Base-by-base conservation (phyloP, 2,329 filamentous ascomycete genomes). In the Botrytis fragariae region DNA sequence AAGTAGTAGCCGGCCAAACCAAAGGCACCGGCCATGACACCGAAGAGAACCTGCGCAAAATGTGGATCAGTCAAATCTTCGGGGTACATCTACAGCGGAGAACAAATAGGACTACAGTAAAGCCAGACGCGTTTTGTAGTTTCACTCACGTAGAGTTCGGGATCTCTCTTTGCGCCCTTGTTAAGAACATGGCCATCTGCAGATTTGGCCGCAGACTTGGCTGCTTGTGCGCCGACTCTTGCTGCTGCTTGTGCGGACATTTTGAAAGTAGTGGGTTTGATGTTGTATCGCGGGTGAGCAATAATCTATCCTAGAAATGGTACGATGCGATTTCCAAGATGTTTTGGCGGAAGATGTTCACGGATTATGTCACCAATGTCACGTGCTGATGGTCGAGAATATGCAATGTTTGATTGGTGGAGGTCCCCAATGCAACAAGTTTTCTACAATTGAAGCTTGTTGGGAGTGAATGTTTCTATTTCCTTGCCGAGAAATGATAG, bases 1-100 rank as follows among this genome's bases (percentile, higher is more conserved):
- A 96, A 93, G 86, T 95, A 94, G 90, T 91, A 97, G 82, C 95
- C 95, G 78, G 93, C 95, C 80, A 96, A 90, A 81, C 91, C 91
- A 81, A 98, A 92, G 80, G 93, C 92, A 83, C 91, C 91, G 80
- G 92, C 91, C 94, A 98, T 97, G 83, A 98, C 91, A 81, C 90
- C 93, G 77, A 95, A 89, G 78, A 99, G 92, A 81, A 98, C 90
- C 96, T 98, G 67, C 32, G 42, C 7, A 45, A 61, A 45, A 44
- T 7, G 22, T n/a, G 16, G 8, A 45, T 70, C 37, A 69, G 60
- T 18, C 48, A 72, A 76, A 64, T 74, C 68, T 61, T 54, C 48
- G 44, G 16, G n/a, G 60, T 25, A 59, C 61, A 65, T 69, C 57
- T 71, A 44, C 35, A 62, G 42, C n/a, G 25, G n/a, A 70, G 57